Base-by-base conservation (phyloP, 2,329 filamentous ascomycete species). In the Trichoderma harzianum region DNA sequence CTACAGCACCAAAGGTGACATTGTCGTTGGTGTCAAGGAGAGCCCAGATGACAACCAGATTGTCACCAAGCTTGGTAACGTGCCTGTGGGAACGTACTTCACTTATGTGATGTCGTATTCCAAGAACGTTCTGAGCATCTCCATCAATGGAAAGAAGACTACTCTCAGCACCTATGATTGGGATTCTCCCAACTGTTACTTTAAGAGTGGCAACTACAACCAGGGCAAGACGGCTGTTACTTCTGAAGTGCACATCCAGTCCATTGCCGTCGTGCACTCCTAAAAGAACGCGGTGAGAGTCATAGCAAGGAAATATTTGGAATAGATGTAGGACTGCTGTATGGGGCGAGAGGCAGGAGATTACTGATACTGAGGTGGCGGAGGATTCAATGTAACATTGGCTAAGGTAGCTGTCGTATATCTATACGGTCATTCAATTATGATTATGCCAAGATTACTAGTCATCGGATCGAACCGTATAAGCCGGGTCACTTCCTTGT, bases 121-220 rank as follows among this genome's bases (percentile, higher is more conserved):
- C 72, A 75, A 75, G 10, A 76, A 77, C 8, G 76, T 77, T 14
- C 74, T 84, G 53, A 79, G 76, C 3, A 76, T 81, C 16, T 74
- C 73, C 18, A 76, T 82, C 63, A 80, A 81, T 69, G 78, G 77
- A 2, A 76, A 73, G 4, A n/a, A 66, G 10, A 74, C 77, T 55
- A 74, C 70, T 5, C 72, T 81, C 43, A 73, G 73, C 65, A 81
- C 79, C 0, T 78, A 76, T 58, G 67, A 76, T 7, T 75, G 80
- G 39, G 73, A 77, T 61, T 74, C 73, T 6, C 80, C 81, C 2
- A 66, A 74, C 24, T 80, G 80, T 71, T 82, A 82, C 72, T 82
- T 82, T 75, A 82, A 82, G 76, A 78, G 75, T 11, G 80, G 80
- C 14, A 80, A 82, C 69, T 82, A 82, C 70, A 82, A 82, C 72